phyloP scores from a whole-genome alignment of 306 rosid genomes.

The Trichosanthes truncata region DNA sequence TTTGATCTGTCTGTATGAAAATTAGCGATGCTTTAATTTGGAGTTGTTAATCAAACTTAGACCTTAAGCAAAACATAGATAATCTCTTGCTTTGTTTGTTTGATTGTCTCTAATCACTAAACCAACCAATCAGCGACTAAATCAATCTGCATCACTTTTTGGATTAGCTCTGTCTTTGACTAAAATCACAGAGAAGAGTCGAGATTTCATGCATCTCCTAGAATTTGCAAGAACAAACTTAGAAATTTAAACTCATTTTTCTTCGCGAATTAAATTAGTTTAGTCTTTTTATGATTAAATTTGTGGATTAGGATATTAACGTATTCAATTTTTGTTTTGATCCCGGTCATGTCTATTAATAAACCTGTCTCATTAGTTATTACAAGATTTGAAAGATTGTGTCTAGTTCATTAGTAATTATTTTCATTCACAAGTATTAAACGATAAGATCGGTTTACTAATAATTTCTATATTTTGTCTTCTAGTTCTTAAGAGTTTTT shows the following conservation, averaged over 20 bases:
- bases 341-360: background rate
- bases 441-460: background rate
- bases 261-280: background rate
- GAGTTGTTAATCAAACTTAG: slow-evolving; percentile 65
- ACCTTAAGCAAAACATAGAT: slow-evolving; percentile 28
- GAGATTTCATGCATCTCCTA: background rate
- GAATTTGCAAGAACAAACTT: background rate
- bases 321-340: background rate
- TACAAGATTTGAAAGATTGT: background rate
- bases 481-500: too few relatives aligned
- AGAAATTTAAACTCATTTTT: background rate
- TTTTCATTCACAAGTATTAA: background rate
- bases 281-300: background rate
- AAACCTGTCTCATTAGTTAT: background rate
- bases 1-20: background rate
- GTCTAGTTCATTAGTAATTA: background rate
- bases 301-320: background rate
- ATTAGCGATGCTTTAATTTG: background rate
- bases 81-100: background rate
- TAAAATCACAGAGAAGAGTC: background rate
- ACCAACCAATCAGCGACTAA: slow-evolving; percentile 28
- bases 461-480: too few relatives aligned
- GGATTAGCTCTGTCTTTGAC: background rate
- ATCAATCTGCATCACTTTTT: background rate
- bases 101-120: slow-evolving; percentile 4